These are phyloP conservation scores for Penicillium coprophilum DNA, from an alignment of 495 filamentous ascomycete genomes.

Conservation along the genomic window DNA sequence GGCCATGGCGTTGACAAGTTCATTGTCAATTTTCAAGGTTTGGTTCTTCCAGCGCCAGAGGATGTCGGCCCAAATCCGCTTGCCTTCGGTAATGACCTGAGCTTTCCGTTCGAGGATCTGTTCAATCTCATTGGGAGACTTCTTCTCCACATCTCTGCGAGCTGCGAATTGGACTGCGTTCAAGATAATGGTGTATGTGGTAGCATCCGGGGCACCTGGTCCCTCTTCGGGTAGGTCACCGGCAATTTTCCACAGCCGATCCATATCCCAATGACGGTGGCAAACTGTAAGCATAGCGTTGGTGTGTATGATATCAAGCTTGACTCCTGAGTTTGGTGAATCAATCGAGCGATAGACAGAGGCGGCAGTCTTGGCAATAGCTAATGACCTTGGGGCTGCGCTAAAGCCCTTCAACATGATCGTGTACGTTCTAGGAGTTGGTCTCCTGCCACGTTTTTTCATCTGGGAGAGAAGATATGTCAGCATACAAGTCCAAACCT, in stretches of 20 bases:
- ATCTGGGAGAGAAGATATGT: conserved; percentile 55
- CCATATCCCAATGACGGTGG: conserved; percentile 64
- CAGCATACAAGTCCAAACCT: conserved; percentile 9
- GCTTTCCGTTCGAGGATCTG: conserved; percentile 34
- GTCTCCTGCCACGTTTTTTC: conserved; percentile 82
- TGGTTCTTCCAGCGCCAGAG: conserved; percentile 68
- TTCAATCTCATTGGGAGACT: conserved; percentile 34
- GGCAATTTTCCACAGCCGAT: conserved; percentile 70
- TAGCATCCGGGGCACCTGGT: conserved; percentile 57
- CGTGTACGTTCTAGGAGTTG: conserved; percentile 76
- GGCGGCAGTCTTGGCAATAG: conserved; percentile 60
- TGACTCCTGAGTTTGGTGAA: conserved; percentile 52
- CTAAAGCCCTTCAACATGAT: conserved; percentile 77
- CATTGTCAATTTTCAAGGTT: conserved; percentile 67
- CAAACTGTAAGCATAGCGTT: conserved; percentile 86
- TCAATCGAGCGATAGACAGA: conserved; percentile 72
- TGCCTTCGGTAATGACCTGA: conserved; percentile 54
- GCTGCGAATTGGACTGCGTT: conserved; percentile 58
- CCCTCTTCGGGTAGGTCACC: conserved; percentile 62
- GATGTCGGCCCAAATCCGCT: conserved; percentile 78
- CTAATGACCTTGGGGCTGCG: conserved; percentile 43
- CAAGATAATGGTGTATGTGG: conserved; percentile 79
- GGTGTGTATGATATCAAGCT: conserved; percentile 72
- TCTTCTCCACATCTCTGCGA: conserved; percentile 23
- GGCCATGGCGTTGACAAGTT: conserved; percentile 74